Evolutionary conservation across 208 protist species (phyloP), one percentile per base, ranked within the genome.

Genomic region (Leishmania lainsoni): DNA sequence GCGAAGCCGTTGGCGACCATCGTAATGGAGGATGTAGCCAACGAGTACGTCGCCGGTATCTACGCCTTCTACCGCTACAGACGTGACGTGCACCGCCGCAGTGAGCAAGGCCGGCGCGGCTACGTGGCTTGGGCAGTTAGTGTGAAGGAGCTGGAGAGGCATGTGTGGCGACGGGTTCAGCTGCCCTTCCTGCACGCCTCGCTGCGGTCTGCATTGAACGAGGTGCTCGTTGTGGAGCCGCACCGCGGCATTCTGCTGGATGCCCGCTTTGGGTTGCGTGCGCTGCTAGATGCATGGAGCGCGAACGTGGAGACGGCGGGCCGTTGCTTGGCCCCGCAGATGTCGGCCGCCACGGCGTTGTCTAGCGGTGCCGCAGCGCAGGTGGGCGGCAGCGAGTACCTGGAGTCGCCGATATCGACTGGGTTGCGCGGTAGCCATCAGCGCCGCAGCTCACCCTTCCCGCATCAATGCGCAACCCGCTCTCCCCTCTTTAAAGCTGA

Each of bases 211-310:
- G 74, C 77, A 14, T 45, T 96, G 71, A 72, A 84, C 42, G 80
- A 89, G 22, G 80, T 89, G 32, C 84, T 96, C 17, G 76, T 96
- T 42, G 78, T 91, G 48, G 87, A 92, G 59, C 81, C 83, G 17
- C 91, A 94, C 72, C 87, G 89, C 63, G 51, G 61, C 39, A 74
- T 96, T 73, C 85, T 96, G 66, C 84, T 94, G 22, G 90, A 94
- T 69, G 48, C 75, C 2, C 71, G 83, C n/a, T 83, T 83, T 73
- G 92, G 92, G 9, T 85, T 94, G 63, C 80, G 81, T 39, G 84
- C 88, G n/a, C 82, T 90, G 83, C 88, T 96, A 39, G 90, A 93
- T 32, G 81, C 81, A 29, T 95, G 88, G 88, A 80, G 61, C 17
- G 83, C 83, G 3, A 68, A 66, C 22, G 45, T 80, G n/a, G 65